Conservation (phyloP, 345 rosid species). For the Physaria fendleri region DNA sequence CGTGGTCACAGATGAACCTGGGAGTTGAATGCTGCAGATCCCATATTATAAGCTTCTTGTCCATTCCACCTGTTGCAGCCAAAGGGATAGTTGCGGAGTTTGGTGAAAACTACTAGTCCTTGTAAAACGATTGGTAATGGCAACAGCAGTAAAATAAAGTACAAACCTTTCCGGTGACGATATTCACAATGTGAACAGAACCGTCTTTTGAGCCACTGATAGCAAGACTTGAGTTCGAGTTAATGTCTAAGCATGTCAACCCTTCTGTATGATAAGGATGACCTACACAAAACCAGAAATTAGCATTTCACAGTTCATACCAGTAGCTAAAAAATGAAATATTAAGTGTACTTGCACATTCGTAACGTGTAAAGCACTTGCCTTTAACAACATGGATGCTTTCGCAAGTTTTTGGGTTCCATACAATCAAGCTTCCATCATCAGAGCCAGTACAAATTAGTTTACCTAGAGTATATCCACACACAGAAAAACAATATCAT, state of each 20-base stretch:
- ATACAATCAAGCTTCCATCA: slow-evolving; percentile 80
- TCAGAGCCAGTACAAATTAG: slow-evolving; percentile 84
- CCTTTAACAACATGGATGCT: slow-evolving; percentile 68
- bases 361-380: slow-evolving; percentile 12
- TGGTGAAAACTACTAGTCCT: slow-evolving; percentile 37
- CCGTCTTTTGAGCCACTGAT: slow-evolving; percentile 78
- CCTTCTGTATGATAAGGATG: slow-evolving; percentile 85
- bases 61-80: slow-evolving; percentile 91
- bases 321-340: background rate
- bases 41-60: slow-evolving; percentile 77
- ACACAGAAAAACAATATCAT: background rate
- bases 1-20: slow-evolving; percentile 61
- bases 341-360: background rate
- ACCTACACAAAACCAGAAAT: slow-evolving; percentile 37
- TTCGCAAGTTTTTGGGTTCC: slow-evolving; percentile 87
- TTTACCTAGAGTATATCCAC: slow-evolving; percentile 50
- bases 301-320: background rate
- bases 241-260: slow-evolving; percentile 68
- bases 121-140: background rate
- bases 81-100: slow-evolving; percentile 42
- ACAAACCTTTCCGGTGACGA: slow-evolving; percentile 71
- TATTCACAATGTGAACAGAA: slow-evolving; percentile 73
- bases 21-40: slow-evolving; percentile 71
- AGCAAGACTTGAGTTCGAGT: slow-evolving; percentile 68
- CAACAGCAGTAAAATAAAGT: background rate